A percentile compares a stretch with the other conserved stretches of the same genome.
Evolutionary conservation across 129 eudicot genomes (phyloP).

Genomic region (Tagetes patula): DNA sequence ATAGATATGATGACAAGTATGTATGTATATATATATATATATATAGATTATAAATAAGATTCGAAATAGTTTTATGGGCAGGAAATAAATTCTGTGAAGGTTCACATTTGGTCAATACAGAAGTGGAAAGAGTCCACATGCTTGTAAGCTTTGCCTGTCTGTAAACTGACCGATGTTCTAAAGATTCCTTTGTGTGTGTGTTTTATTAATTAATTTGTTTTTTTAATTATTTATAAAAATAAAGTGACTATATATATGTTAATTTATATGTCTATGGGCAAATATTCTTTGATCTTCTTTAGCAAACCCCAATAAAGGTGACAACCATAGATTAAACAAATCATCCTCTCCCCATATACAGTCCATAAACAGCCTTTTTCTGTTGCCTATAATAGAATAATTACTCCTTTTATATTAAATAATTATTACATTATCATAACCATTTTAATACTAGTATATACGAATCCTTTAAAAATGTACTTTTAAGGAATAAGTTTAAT

Average conservation of each 20-base stretch:
- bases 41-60: background rate
- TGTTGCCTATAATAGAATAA: constrained; percentile 26
- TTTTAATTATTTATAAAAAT: background rate
- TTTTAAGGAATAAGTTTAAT: constrained; percentile 5
- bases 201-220: constrained; percentile 3
- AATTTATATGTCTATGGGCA: constrained; percentile 19
- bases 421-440: constrained; percentile 34
- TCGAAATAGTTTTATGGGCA: constrained; percentile 18
- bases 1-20: background rate
- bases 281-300: constrained; percentile 47
- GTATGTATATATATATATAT: no score
- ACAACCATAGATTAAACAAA: constrained; percentile 38
- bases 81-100: constrained; percentile 20
- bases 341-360: constrained; percentile 43
- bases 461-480: background rate
- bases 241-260: constrained; percentile 22
- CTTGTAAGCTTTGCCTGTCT: constrained; percentile 37
- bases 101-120: constrained; percentile 15
- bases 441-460: background rate
- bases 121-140: constrained; percentile 36
- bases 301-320: constrained; percentile 48
- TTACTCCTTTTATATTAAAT: constrained; percentile 20
- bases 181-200: constrained; percentile 46
- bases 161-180: constrained; percentile 37
- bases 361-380: constrained; percentile 53